Percentiles rank a stretch among this genome's conserved stretches.
These are phyloP conservation scores for Vitis vinifera DNA, from an alignment of 164 flowering plant genomes.

Conservation along the genomic window DNA sequence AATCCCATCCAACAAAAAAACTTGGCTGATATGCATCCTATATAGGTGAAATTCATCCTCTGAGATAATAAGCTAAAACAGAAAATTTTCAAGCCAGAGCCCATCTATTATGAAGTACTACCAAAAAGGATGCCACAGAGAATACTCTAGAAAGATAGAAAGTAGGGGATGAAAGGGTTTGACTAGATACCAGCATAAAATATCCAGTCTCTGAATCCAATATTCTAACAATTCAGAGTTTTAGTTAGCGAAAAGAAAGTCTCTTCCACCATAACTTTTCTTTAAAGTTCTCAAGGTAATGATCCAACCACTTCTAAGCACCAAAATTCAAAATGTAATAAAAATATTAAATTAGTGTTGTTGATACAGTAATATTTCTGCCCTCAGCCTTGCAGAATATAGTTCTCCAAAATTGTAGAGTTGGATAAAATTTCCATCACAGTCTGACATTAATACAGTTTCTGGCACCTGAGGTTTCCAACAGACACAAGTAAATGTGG, in stretches of 20 bases:
- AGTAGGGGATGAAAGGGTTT: neutral
- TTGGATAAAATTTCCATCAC: neutral
- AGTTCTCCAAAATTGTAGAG: constrained; percentile 1
- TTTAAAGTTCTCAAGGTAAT: neutral
- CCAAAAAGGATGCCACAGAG: neutral
- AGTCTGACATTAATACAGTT: neutral
- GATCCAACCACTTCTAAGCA: neutral
- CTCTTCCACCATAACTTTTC: neutral
- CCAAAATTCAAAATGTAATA: neutral
- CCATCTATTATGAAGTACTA: neutral
- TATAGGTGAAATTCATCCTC: neutral
- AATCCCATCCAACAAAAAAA: neutral
- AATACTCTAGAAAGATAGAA: neutral
- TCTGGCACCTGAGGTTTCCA: neutral
- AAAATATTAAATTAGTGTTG: neutral
- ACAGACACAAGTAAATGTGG: constrained; percentile 1
- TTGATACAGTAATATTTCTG: neutral
- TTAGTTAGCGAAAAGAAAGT: neutral
- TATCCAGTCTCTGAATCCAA: neutral
- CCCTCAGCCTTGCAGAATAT: neutral
- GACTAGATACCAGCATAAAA: neutral
- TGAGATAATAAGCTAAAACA: neutral
- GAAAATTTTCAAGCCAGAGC: neutral
- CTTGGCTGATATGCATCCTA: neutral
- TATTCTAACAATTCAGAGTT: neutral